Percentiles rank a stretch among this genome's conserved stretches.
phyloP scores from a whole-genome alignment of 2,329 filamentous ascomycete genomes.

The Anisogramma anomala region DNA sequence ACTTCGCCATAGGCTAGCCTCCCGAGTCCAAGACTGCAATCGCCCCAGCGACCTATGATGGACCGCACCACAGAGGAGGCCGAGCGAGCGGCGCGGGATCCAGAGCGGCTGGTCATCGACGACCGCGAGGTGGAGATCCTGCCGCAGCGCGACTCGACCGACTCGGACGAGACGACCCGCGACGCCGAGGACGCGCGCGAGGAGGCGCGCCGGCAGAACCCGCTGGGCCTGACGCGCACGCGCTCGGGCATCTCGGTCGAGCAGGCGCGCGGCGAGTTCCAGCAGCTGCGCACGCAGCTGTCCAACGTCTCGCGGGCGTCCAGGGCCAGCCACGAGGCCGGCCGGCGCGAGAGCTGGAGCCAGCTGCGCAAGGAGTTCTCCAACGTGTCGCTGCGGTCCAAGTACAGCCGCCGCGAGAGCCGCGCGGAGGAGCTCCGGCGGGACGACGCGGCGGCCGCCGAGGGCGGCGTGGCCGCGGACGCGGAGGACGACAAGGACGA shows the following conservation, averaged over 20 bases:
- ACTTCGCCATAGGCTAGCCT: not conserved
- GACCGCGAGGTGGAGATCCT: conserved; percentile 15
- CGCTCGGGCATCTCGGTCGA: conserved; percentile 49
- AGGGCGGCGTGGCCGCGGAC: conserved; percentile 22
- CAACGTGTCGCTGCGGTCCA: conserved; percentile 40
- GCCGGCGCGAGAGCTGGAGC: conserved; percentile 19
- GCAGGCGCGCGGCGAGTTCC: conserved; percentile 59
- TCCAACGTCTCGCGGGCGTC: conserved; percentile 45
- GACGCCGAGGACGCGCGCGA: conserved; percentile 30
- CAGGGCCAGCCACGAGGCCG: conserved; percentile 20
- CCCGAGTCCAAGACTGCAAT: too few relatives aligned
- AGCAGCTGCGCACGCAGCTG: conserved; percentile 51
- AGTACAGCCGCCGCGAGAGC: conserved; percentile 17
- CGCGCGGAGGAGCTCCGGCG: not conserved
- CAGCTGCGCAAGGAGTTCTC: conserved; percentile 48
- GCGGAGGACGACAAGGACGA: conserved; percentile 39
- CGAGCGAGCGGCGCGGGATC: conserved; percentile 3
- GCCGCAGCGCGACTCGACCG: conserved; percentile 11
- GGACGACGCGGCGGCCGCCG: conserved; percentile 31
- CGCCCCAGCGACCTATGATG: too few relatives aligned
- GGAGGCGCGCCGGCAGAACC: conserved; percentile 33
- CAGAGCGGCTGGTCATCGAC: conserved; percentile 5
- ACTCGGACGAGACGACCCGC: conserved; percentile 15
- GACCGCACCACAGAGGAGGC: conserved; percentile 17
- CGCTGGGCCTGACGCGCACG: conserved; percentile 33